Evolutionary conservation across 768 basidiomycete species (phyloP).

Genomic region (Scleroderma citrinum): DNA sequence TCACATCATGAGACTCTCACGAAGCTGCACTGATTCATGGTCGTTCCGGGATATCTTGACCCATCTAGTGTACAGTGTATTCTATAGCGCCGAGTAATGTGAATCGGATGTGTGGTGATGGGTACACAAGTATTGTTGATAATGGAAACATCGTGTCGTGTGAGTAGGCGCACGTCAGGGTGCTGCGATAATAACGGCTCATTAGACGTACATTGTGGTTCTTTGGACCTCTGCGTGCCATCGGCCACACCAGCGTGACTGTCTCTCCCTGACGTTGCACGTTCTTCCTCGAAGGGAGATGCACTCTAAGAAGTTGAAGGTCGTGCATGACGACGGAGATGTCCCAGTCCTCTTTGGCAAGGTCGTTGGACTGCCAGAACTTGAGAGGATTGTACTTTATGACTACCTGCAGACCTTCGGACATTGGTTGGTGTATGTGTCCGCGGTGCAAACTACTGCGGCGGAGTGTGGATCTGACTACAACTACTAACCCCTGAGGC

Average conservation of each 20-base stretch:
- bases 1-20: slow-evolving; percentile 25
- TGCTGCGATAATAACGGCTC: not conserved
- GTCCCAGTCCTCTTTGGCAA: not conserved
- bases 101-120: not conserved
- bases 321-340: slow-evolving; percentile 23
- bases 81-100: slow-evolving; percentile 8
- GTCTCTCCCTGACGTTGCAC: slow-evolving; percentile 13
- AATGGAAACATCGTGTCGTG: not conserved
- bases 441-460: too few species aligned
- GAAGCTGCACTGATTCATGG: slow-evolving; percentile 18
- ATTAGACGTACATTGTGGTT: slow-evolving; percentile 5
- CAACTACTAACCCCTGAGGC: too few species aligned
- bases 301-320: slow-evolving; percentile 25
- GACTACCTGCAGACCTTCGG: not conserved
- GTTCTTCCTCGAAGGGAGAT: slow-evolving; percentile 24
- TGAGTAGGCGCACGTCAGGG: not conserved
- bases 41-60: slow-evolving; percentile 18
- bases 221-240: not conserved
- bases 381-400: not conserved
- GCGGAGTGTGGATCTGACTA: too few species aligned
- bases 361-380: not conserved
- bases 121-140: not conserved
- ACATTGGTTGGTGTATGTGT: too few species aligned
- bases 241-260: slow-evolving; percentile 25
- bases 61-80: slow-evolving; percentile 22